Conservation (phyloP, 2,329 filamentous ascomycete genomes). For the Aureobasidium subglaciale region DNA sequence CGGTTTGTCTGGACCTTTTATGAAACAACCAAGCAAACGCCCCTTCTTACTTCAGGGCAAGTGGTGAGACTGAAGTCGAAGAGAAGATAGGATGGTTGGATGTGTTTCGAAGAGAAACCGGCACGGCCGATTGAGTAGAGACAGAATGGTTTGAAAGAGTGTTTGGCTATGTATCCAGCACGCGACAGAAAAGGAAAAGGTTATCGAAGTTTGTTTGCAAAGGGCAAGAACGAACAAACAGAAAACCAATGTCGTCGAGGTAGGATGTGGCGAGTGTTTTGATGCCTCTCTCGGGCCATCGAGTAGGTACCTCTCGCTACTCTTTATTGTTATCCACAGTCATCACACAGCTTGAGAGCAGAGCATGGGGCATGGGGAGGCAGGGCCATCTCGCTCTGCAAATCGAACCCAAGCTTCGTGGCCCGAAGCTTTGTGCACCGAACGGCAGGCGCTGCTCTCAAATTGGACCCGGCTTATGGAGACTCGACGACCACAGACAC, state of each 20-base stretch:
- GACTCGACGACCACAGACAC: background rate
- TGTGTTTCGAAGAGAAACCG: background rate
- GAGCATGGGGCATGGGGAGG: slow-evolving; percentile 6
- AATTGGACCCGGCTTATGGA: background rate
- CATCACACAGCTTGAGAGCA: slow-evolving; percentile 9
- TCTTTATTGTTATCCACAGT: slow-evolving; percentile 12
- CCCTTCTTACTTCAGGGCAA: background rate
- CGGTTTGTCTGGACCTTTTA: background rate
- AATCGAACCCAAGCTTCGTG: background rate
- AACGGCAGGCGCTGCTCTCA: background rate
- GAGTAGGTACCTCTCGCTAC: slow-evolving; percentile 1
- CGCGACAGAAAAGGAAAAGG: background rate
- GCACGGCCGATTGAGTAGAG: slow-evolving; percentile 9
- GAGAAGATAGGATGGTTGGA: background rate
- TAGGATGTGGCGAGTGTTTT: slow-evolving; percentile 1
- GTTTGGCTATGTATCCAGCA: slow-evolving; percentile 12
- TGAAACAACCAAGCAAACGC: slow-evolving; percentile 7
- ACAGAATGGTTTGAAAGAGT: slow-evolving; percentile 8
- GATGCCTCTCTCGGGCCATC: background rate
- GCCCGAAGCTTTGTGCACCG: slow-evolving; percentile 10
- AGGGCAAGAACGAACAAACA: background rate
- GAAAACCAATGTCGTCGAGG: background rate
- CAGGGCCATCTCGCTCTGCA: slow-evolving; percentile 9
- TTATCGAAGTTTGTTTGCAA: background rate
- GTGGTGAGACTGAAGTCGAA: background rate